These are phyloP conservation scores for Aspergillus leporis DNA, from an alignment of 495 filamentous ascomycete species.

Conservation along the genomic window DNA sequence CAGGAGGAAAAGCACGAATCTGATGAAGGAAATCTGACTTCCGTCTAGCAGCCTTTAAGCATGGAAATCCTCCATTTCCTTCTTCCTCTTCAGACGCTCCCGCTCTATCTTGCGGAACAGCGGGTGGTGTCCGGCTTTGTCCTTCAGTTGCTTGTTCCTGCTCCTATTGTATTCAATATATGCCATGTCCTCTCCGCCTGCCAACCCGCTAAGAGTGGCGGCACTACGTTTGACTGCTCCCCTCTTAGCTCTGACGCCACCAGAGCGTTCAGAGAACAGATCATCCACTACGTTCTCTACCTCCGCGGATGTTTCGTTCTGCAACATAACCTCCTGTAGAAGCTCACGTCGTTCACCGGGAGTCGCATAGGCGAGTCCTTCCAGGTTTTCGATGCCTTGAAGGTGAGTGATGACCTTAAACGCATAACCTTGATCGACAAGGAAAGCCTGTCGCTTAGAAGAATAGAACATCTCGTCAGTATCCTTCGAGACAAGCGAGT, in stretches of 20 bases:
- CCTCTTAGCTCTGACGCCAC: slow-evolving; percentile 44
- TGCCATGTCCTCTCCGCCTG: slow-evolving; percentile 93
- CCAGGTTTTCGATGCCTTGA: slow-evolving; percentile 82
- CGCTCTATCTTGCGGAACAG: slow-evolving; percentile 83
- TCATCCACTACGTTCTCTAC: slow-evolving; percentile 81
- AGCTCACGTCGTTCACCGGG: slow-evolving; percentile 83
- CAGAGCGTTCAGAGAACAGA: slow-evolving; percentile 66
- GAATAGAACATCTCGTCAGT: slow-evolving; percentile 99
- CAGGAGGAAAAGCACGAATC: slow-evolving; percentile 1
- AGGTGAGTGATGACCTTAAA: slow-evolving; percentile 99
- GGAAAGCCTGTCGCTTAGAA: slow-evolving; percentile 93
- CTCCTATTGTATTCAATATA: slow-evolving; percentile 86
- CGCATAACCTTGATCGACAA: slow-evolving; percentile 97
- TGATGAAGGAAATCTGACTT: neutral
- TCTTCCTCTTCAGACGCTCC: slow-evolving; percentile 66
- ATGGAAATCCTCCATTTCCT: slow-evolving; percentile 40
- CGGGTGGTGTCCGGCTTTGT: slow-evolving; percentile 58
- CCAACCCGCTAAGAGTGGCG: slow-evolving; percentile 79
- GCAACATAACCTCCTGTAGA: slow-evolving; percentile 86
- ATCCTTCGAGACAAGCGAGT: slow-evolving; percentile 94
- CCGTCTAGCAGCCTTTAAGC: neutral
- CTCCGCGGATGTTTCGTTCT: slow-evolving; percentile 79
- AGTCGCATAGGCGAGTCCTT: slow-evolving; percentile 77
- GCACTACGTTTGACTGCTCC: slow-evolving; percentile 71
- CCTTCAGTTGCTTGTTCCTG: slow-evolving; percentile 79